phyloP scores from a whole-genome alignment of 768 basidiomycete species.

The Inosperma sp. region DNA sequence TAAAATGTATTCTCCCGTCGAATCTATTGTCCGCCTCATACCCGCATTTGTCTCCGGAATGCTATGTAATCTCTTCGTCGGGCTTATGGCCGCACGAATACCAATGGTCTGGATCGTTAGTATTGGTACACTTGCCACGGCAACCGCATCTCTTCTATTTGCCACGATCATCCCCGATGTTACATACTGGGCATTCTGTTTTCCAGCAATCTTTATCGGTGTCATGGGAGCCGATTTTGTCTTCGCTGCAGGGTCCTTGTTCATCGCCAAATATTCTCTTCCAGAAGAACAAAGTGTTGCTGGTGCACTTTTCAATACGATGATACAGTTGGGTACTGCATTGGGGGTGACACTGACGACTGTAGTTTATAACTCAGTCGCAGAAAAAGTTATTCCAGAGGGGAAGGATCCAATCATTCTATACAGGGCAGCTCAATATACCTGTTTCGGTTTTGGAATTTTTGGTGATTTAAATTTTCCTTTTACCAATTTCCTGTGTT shows the following conservation, averaged over 20 bases:
- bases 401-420: constrained; percentile 31
- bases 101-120: constrained; percentile 55
- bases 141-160: constrained; percentile 56
- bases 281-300: constrained; percentile 73
- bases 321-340: no score
- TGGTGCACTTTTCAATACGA: constrained; percentile 73
- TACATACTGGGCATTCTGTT: constrained; percentile 72
- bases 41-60: constrained; percentile 72
- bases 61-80: constrained; percentile 61
- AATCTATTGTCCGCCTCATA: constrained; percentile 59
- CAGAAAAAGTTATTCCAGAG: no score
- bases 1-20: constrained; percentile 54
- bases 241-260: constrained; percentile 67
- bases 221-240: constrained; percentile 80
- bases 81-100: constrained; percentile 50
- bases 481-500: no score
- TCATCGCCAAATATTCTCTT: constrained; percentile 60
- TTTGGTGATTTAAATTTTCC: constrained; percentile 49
- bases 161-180: constrained; percentile 55
- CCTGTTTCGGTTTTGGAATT: constrained; percentile 54
- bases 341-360: constrained; percentile 69
- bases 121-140: constrained; percentile 63
- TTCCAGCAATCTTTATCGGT: constrained; percentile 58
- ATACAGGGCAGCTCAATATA: constrained; percentile 68
- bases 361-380: constrained; percentile 64